These are phyloP conservation scores for Trichoderma harzianum DNA, from an alignment of 2,329 filamentous ascomycete species.

Conservation along the genomic window DNA sequence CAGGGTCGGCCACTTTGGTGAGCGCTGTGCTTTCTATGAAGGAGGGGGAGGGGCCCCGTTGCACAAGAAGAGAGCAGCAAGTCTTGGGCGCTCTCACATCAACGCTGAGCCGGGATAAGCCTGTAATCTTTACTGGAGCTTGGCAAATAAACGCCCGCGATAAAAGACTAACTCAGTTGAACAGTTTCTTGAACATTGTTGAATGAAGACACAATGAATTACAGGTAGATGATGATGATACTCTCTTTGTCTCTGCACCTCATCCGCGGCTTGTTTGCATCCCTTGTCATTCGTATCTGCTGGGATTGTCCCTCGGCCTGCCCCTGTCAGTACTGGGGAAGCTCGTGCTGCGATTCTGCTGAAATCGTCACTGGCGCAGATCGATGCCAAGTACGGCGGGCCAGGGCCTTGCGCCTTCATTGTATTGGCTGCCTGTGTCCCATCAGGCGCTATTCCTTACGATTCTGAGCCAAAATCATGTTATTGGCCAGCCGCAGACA, in stretches of 20 bases:
- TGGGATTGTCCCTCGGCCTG: background rate
- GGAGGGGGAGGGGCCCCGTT: constrained; percentile 15
- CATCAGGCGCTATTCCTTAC: constrained; percentile 5
- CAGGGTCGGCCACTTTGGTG: constrained; percentile 7
- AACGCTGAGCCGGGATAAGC: background rate
- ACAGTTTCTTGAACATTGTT: background rate
- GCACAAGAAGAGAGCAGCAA: background rate
- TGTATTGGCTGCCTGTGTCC: background rate
- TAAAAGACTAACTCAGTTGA: background rate
- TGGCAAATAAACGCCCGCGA: background rate
- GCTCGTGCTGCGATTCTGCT: constrained; percentile 11
- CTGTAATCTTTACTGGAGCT: background rate
- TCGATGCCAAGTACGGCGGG: background rate
- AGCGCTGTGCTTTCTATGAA: constrained; percentile 11
- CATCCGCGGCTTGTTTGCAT: background rate
- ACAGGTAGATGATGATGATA: background rate
- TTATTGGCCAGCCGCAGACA: background rate
- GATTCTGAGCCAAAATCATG: background rate
- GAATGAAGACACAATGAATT: background rate
- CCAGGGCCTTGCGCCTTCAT: background rate
- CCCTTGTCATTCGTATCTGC: background rate
- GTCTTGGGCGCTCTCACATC: background rate
- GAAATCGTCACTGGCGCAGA: constrained; percentile 15
- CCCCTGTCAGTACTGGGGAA: constrained; percentile 6
- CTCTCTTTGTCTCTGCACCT: background rate